These are phyloP conservation scores for Naegleria gruberi DNA, from an alignment of 208 protist genomes.

Conservation along the genomic window DNA sequence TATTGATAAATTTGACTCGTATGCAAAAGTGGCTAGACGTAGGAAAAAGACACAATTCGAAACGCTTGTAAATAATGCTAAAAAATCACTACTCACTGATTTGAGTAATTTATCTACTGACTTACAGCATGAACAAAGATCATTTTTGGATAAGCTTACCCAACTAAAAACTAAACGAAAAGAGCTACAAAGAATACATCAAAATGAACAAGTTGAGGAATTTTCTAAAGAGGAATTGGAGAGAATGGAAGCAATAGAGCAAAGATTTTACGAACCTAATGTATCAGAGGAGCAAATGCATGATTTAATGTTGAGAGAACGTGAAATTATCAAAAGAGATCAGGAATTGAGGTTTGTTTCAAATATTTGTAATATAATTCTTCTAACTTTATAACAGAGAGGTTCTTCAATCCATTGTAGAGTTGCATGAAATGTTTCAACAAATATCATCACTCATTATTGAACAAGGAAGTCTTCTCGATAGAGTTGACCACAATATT, in stretches of 20 bases:
- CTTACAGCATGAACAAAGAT: neutral
- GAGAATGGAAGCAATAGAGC: neutral
- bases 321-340: slow-evolving; percentile 6
- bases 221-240: neutral
- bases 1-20: neutral
- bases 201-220: neutral
- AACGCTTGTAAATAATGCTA: neutral
- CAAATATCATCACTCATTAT: neutral
- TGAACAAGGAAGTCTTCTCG: neutral
- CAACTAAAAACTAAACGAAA: neutral
- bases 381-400: too few species aligned
- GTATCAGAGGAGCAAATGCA: neutral
- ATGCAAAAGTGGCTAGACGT: neutral
- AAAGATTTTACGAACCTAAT: neutral
- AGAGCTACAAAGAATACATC: neutral
- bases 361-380: too few species aligned
- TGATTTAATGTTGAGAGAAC: neutral
- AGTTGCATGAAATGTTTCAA: neutral
- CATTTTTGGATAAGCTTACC: neutral
- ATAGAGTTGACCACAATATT: slow-evolving; percentile 7
- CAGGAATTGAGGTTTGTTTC: neutral
- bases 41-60: neutral
- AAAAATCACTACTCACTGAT: neutral
- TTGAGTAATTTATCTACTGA: neutral
- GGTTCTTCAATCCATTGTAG: neutral